Percentiles rank a stretch among this genome's conserved stretches.
These are phyloP conservation scores for Aristolochia contorta DNA, from an alignment of 164 flowering plant species.

Conservation along the genomic window DNA sequence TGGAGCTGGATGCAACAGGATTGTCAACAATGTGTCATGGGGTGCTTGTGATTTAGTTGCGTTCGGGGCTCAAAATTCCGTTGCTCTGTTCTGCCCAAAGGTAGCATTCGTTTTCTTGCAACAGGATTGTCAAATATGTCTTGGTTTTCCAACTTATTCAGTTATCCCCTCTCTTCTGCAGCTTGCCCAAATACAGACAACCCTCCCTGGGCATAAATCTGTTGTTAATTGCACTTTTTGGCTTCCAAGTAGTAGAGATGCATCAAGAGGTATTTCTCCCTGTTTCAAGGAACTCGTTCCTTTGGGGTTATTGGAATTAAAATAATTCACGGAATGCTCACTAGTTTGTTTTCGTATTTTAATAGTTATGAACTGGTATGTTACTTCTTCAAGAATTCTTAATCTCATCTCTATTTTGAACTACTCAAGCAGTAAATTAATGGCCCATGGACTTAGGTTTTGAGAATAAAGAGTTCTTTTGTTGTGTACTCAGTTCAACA, in stretches of 20 bases:
- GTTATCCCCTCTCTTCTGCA: conserved; percentile 15
- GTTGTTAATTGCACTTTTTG: conserved; percentile 83
- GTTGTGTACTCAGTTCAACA: conserved; percentile 39
- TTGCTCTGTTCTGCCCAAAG: conserved; percentile 76
- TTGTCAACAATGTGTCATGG: conserved; percentile 91
- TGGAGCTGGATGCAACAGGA: conserved; percentile 90
- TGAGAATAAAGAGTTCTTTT: conserved; percentile 3
- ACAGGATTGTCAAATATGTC: background rate
- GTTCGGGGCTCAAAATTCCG: conserved; percentile 87
- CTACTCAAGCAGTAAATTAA: too few species aligned
- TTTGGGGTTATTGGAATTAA: too few species aligned
- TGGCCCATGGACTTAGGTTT: background rate
- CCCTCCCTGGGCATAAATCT: conserved; percentile 88
- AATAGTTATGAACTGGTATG: too few species aligned
- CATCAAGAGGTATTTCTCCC: conserved; percentile 51
- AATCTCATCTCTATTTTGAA: too few species aligned
- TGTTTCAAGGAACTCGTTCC: background rate
- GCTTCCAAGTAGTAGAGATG: conserved; percentile 73
- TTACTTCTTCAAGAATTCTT: too few species aligned
- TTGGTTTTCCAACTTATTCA: background rate
- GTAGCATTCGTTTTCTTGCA: conserved; percentile 13
- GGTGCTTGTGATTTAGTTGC: conserved; percentile 75
- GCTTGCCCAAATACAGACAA: conserved; percentile 74
- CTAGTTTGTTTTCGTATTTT: conserved; percentile 1
- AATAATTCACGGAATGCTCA: background rate